A percentile compares a stretch with the other conserved stretches of the same genome.
Conservation (phyloP, 352 stramenopile species). For the Globisporangium cylindrosporum region DNA sequence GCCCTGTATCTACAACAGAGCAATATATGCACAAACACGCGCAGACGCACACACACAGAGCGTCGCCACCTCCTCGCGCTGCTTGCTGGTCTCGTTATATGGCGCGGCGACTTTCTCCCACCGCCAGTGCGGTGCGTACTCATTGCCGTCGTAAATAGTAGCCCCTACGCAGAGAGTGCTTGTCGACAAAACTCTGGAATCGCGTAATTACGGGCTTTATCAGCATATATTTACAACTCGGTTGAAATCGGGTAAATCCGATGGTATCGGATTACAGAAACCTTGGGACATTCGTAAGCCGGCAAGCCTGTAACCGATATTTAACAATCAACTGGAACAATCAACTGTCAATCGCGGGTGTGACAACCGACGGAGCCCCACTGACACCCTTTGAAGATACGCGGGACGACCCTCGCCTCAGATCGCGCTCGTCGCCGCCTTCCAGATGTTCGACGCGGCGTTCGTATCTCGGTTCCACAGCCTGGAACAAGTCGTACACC, state of each 20-base stretch:
- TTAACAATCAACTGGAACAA: too few species aligned
- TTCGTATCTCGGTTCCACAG: too few species aligned
- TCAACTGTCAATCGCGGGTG: too few species aligned
- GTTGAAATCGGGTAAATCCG: neutral
- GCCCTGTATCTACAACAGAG: neutral
- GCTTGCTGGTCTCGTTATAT: neutral
- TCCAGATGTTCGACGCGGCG: too few species aligned
- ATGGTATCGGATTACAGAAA: neutral
- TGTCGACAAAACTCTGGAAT: neutral
- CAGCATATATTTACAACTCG: neutral
- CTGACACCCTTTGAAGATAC: too few species aligned
- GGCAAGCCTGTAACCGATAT: too few species aligned
- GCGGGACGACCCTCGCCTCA: too few species aligned
- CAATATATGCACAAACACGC: neutral
- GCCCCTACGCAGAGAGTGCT: neutral
- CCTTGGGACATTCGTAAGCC: neutral
- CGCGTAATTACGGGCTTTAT: neutral
- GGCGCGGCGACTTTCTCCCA: conserved; percentile 9
- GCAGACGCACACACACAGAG: neutral
- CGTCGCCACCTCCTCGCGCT: neutral
- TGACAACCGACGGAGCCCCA: too few species aligned
- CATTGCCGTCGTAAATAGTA: neutral
- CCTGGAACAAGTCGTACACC: too few species aligned
- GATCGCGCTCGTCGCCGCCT: too few species aligned
- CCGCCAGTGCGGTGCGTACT: neutral